phyloP scores from a whole-genome alignment of 129 eudicot species.

The Tagetes erecta region DNA sequence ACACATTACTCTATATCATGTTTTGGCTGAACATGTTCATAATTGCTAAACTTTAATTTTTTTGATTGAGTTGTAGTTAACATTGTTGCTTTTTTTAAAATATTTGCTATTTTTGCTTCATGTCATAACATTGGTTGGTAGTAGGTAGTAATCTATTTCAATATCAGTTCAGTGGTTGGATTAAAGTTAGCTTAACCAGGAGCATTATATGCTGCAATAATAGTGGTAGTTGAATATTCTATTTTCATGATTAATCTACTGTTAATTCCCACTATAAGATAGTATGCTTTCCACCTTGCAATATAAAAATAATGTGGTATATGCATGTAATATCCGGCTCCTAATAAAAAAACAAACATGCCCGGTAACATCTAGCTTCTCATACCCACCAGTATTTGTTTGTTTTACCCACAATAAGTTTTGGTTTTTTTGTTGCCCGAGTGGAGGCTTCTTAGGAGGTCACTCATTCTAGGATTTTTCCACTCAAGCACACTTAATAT shows the following conservation, averaged over 20 bases:
- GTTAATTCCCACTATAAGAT: background rate
- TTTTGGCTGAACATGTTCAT: background rate
- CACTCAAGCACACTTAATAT: too few relatives aligned
- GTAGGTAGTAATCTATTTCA: background rate
- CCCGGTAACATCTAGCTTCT: background rate
- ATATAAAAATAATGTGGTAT: background rate
- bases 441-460: background rate
- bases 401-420: too few relatives aligned
- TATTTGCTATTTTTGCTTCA: background rate
- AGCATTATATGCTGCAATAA: slow-evolving; percentile 14
- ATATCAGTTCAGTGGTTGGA: background rate
- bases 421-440: too few relatives aligned
- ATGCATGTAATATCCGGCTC: background rate
- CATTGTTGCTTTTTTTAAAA: background rate
- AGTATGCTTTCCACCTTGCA: background rate
- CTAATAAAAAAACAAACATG: too few relatives aligned
- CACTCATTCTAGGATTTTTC: too few relatives aligned
- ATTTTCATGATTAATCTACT: background rate
- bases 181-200: slow-evolving; percentile 10
- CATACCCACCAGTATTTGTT: background rate
- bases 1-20: background rate
- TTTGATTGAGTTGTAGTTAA: background rate
- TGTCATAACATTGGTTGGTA: slow-evolving; percentile 8
- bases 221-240: background rate
- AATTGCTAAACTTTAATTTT: background rate